Base-by-base conservation (phyloP, 768 basidiomycete species). In the Pulveroboletus ravenelii region DNA sequence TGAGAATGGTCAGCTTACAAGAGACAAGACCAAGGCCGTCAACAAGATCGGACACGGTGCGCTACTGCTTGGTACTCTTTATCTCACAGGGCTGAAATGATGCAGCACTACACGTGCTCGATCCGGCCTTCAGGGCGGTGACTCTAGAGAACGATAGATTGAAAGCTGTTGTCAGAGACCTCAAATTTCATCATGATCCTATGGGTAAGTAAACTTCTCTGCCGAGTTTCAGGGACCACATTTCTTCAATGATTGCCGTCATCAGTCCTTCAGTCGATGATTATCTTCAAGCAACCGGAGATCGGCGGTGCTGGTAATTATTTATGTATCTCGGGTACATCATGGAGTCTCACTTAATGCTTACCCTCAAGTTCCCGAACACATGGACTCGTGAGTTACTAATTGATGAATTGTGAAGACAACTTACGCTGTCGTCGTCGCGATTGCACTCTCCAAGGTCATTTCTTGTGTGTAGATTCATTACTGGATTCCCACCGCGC, bases 1-100 rank as follows among this genome's bases (percentile, higher is more conserved):
- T 53, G 58, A 70, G 23, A 66, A 79, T 30, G 87, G 91, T 3
- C 84, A 82, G 58, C 77, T 99, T 65, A 78, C 76, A 1, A 73
- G 81, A 50, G 78, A 81, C 49, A 89, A 89, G 65, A 73, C 82
- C 41, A 81, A 79, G 60, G 82, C 91, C 1, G 88, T 98, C 25
- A 99, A 99, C 71, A 99, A 99, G 79, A 93, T 94, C 53, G 88
- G 91, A 2, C 90, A 93, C 64, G 91, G 90, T 89, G 58, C 35
- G 59, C 53, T 32, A 13, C 32, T 46, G 6, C 20, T 14, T 30
- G 12, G 6, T 6, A 8, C 17, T 14, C 2, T 15, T 35, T 36
- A 32, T n/a, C 37, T 34, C 15, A 51, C 39, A 10, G 0, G 12
- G 37, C 30, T 15, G 42, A 63, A 6, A 25, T 59, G 23, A 15